phyloP scores from a whole-genome alignment of 2,329 filamentous ascomycete species.

The Seiridium cupressi region DNA sequence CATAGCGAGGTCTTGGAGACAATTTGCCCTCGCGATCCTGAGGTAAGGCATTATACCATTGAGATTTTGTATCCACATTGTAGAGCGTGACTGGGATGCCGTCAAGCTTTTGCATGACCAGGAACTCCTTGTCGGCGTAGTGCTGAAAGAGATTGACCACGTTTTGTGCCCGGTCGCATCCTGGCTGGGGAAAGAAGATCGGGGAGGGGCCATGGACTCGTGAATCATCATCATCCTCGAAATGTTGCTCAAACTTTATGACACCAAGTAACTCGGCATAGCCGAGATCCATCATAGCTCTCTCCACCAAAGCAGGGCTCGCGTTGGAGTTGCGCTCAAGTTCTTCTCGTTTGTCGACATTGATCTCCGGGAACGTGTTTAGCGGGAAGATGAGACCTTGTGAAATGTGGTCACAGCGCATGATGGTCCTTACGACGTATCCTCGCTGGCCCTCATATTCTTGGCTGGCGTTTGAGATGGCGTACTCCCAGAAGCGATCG shows the following conservation, averaged over 20 bases:
- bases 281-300: slow-evolving; percentile 14
- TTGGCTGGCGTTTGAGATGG: not conserved
- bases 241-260: slow-evolving; percentile 23
- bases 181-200: slow-evolving; percentile 24
- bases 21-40: not conserved
- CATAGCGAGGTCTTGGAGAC: slow-evolving; percentile 11
- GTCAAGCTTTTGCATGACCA: slow-evolving; percentile 32
- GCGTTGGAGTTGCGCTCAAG: not conserved
- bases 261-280: slow-evolving; percentile 25
- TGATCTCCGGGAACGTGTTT: slow-evolving; percentile 18
- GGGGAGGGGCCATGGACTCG: slow-evolving; percentile 17
- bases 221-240: not conserved
- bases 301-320: slow-evolving; percentile 7
- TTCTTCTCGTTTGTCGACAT: not conserved
- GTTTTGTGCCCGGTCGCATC: slow-evolving; percentile 25
- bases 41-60: slow-evolving; percentile 17
- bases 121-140: slow-evolving; percentile 14
- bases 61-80: slow-evolving; percentile 16
- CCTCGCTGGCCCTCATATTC: slow-evolving; percentile 17
- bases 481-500: slow-evolving; percentile 20
- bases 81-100: slow-evolving; percentile 30
- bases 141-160: slow-evolving; percentile 14
- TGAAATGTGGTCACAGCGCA: slow-evolving; percentile 18
- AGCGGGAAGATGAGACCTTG: slow-evolving; percentile 27
- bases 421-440: slow-evolving; percentile 18